Percentiles rank a stretch among this genome's conserved stretches.
Evolutionary conservation across 1,284 basidiomycete species (phyloP).

Genomic region (Cutaneotrichosporon mucoides): DNA sequence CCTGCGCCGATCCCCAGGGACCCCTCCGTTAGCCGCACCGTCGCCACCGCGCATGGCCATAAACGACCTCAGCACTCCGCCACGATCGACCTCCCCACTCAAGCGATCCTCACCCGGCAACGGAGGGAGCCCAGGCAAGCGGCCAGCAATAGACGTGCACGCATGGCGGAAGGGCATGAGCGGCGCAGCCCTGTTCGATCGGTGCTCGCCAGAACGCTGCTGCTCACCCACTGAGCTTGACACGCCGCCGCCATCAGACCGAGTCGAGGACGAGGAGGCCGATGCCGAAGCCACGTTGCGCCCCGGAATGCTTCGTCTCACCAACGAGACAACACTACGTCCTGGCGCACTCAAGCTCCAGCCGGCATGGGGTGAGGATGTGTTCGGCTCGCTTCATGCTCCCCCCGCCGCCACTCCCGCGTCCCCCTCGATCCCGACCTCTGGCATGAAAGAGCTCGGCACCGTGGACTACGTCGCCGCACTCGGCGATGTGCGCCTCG

Average conservation of each 20-base stretch:
- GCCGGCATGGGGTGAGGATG: too few relatives aligned
- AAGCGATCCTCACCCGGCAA: background rate
- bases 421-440: too few relatives aligned
- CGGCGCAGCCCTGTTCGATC: background rate
- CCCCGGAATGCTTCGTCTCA: too few relatives aligned
- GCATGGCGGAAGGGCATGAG: background rate
- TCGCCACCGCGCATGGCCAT: background rate
- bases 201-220: background rate
- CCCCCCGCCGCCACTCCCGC: too few relatives aligned
- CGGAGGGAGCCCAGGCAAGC: background rate
- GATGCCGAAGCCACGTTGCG: too few relatives aligned
- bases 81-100: background rate
- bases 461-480: background rate
- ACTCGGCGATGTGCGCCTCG: background rate
- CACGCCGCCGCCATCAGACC: background rate
- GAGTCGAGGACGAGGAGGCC: background rate
- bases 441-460: too few relatives aligned
- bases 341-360: too few relatives aligned
- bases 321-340: too few relatives aligned
- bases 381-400: too few relatives aligned
- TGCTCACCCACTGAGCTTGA: background rate
- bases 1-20: background rate
- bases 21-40: too few relatives aligned
- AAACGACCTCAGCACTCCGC: background rate
- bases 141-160: background rate